These are phyloP conservation scores for Coemansia sp. DNA, from an alignment of 192 early-diverging fungal species.

Conservation along the genomic window DNA sequence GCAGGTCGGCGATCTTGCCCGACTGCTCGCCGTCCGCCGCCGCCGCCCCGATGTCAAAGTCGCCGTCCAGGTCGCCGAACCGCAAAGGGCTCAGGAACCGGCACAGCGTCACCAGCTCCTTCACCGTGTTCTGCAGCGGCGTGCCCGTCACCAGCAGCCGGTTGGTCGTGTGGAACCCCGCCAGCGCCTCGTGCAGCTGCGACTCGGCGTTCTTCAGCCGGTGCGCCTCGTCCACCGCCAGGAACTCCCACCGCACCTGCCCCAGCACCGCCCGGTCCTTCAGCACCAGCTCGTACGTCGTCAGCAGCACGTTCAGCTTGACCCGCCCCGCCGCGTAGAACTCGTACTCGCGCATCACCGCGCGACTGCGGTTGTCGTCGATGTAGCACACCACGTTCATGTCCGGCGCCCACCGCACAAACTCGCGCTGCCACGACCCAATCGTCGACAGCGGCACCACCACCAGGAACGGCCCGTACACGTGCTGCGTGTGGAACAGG, in stretches of 20 bases:
- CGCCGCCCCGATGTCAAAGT: constrained; percentile 64
- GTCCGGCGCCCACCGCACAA: constrained; percentile 91
- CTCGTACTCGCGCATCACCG: constrained; percentile 92
- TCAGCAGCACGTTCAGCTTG: constrained; percentile 91
- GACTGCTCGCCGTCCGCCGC: constrained; percentile 68
- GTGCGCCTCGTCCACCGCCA: constrained; percentile 98
- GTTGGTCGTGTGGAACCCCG: constrained; percentile 83
- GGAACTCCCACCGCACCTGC: constrained; percentile 84
- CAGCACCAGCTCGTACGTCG: constrained; percentile 92
- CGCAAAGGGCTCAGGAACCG: constrained; percentile 94
- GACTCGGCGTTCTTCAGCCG: constrained; percentile 94
- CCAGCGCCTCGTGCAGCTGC: constrained; percentile 89
- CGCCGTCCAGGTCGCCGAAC: constrained; percentile 77
- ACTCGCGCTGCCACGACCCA: constrained; percentile 93
- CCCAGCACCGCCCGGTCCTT: constrained; percentile 84
- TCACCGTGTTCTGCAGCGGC: constrained; percentile 96
- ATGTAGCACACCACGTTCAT: constrained; percentile 90
- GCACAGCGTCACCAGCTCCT: constrained; percentile 87
- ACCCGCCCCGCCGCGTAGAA: constrained; percentile 69
- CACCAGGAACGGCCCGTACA: constrained; percentile 93
- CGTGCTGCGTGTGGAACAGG: constrained; percentile 75
- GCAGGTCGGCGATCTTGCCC: constrained; percentile 81
- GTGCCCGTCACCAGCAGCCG: constrained; percentile 97
- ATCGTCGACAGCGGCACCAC: constrained; percentile 97
- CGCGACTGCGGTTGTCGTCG: constrained; percentile 76